Evolutionary conservation across 768 basidiomycete genomes (phyloP), one percentile per base, ranked within the genome.

Genomic region (Suillus luteus): DNA sequence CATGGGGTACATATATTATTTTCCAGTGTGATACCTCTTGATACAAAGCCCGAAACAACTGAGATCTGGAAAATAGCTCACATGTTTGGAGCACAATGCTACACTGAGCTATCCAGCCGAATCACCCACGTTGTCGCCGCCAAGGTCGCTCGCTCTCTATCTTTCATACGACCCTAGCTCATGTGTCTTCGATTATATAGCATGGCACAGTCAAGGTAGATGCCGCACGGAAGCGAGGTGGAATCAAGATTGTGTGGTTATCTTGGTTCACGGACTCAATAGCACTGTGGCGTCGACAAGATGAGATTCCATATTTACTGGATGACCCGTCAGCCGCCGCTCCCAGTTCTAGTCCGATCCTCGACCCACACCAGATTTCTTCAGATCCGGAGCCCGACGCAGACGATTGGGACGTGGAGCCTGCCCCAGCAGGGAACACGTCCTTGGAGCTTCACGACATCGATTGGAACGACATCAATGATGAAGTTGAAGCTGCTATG

Each of bases 21-120:
- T 77, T 98, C 96, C 1, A 93, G 95, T 62, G 87, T 99, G 46
- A 95, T 99, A 62, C 95, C 96, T 5, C 84, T 96, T n/a, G 90
- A 94, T 69, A 88, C 87, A 3, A 81, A 78, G 62, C 91, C 93
- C 43, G 89, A 95, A 74, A 81, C 82, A 55, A 92, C 85, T 59
- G 93, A 95, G 69, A 86, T 94, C 58, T 96, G 94, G 94, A 82
- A 85, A 68, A 82, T 90, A 73, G 94, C 96, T 14, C 82, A 84
- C 55, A 89, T 91, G 77, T 99, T 97, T 69, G 96, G 96, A 10
- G 96, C 96, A 2, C 81, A 80, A 55, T 93, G 90, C 74, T 84
- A 87, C 55, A 88, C 84, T 17, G 88, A 93, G 66, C 73, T 97
- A 46, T 82, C 81, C 5, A 75, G 73, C 33, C 77, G 82, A 2